Percentiles rank a stretch among this genome's conserved stretches.
phyloP scores from a whole-genome alignment of 805 yeast species.

The Debaryomyces castellii region DNA sequence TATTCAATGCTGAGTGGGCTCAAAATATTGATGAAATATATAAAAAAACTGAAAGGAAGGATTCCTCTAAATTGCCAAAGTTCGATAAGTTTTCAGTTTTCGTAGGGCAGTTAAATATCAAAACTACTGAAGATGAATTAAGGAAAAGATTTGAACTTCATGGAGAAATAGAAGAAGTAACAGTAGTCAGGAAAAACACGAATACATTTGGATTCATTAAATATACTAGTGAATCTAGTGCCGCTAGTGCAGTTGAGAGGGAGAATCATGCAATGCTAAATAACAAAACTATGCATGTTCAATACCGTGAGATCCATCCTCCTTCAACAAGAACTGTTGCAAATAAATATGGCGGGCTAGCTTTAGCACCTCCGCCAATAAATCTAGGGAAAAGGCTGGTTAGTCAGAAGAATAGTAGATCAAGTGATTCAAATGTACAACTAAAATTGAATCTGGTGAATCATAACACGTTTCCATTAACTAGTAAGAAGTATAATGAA shows the following conservation, averaged over 20 bases:
- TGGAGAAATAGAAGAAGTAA: conserved; percentile 61
- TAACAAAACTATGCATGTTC: conserved; percentile 80
- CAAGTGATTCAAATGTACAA: neutral
- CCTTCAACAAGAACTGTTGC: conserved; percentile 1
- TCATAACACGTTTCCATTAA: conserved; percentile 8
- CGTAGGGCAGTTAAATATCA: conserved; percentile 67
- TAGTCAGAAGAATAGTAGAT: conserved; percentile 1
- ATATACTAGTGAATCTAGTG: conserved; percentile 63
- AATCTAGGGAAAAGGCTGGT: conserved; percentile 37
- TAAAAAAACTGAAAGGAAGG: conserved; percentile 3
- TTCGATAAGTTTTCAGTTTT: conserved; percentile 74
- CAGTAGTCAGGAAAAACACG: conserved; percentile 50
- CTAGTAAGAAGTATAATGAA: conserved; percentile 11
- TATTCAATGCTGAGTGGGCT: conserved; percentile 80
- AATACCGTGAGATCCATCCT: conserved; percentile 60
- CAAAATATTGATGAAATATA: conserved; percentile 64
- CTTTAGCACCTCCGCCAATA: conserved; percentile 81
- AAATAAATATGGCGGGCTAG: conserved; percentile 24
- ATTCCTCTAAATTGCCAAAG: conserved; percentile 3
- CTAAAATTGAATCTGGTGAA: neutral
- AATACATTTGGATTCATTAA: conserved; percentile 72
- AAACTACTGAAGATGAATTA: conserved; percentile 56
- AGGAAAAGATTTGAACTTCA: conserved; percentile 60
- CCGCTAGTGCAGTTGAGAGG: conserved; percentile 83
- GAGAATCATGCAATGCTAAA: conserved; percentile 79